These are phyloP conservation scores for Fallopia convolvulus DNA, from an alignment of 148 eudicot genomes.

Conservation along the genomic window DNA sequence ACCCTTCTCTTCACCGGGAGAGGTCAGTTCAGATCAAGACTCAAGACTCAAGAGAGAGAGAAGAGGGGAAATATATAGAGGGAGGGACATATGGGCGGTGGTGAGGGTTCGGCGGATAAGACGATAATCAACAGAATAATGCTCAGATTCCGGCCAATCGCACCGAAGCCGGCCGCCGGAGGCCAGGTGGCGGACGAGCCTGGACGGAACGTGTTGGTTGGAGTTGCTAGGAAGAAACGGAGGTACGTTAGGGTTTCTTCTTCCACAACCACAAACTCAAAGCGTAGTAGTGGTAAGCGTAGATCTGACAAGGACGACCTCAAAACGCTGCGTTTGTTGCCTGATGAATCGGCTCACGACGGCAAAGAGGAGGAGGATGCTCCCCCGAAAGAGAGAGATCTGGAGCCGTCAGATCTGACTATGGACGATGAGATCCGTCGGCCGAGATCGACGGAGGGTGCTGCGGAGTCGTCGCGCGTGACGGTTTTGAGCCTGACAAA, in stretches of 20 bases:
- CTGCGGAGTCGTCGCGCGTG: not conserved
- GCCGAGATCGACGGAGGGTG: not conserved
- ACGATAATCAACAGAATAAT: slow-evolving; percentile 32
- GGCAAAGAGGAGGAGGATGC: no score
- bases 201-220: not conserved
- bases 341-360: not conserved
- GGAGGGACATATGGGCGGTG: slow-evolving; percentile 11
- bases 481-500: not conserved
- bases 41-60: not conserved
- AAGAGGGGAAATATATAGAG: slow-evolving; percentile 5
- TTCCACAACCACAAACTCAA: not conserved
- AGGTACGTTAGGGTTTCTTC: slow-evolving; percentile 30
- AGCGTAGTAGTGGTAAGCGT: not conserved
- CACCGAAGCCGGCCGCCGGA: slow-evolving; percentile 39
- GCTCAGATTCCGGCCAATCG: slow-evolving; percentile 58
- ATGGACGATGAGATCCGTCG: not conserved
- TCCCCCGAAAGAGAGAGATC: not conserved
- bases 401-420: not conserved
- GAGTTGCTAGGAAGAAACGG: slow-evolving; percentile 25
- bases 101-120: slow-evolving; percentile 12
- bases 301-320: not conserved
- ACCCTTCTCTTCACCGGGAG: not conserved
- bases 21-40: not conserved
- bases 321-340: not conserved
- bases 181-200: not conserved